A percentile compares a stretch with the other conserved stretches of the same genome.
Evolutionary conservation across 345 rosid genomes (phyloP).

Genomic region (Mercurialis annua): DNA sequence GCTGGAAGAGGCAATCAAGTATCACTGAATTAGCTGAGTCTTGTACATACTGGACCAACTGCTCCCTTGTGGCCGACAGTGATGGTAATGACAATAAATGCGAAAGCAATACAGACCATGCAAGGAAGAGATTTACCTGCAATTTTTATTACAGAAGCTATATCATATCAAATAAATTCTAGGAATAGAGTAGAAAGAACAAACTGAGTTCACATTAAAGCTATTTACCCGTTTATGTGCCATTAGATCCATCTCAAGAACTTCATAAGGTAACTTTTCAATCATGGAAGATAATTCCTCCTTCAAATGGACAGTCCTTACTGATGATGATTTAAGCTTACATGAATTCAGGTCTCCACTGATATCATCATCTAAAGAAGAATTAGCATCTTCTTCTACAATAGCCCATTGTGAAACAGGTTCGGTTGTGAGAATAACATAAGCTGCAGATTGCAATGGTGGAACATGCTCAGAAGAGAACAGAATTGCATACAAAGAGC

Average conservation of each 20-base stretch:
- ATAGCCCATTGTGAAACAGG: constrained; percentile 71
- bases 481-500: constrained; percentile 75
- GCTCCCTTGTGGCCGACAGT: constrained; percentile 57
- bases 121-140: constrained; percentile 77
- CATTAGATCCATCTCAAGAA: constrained; percentile 68
- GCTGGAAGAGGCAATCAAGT: constrained; percentile 87
- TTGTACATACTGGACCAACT: constrained; percentile 74
- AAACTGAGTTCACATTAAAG: constrained; percentile 4
- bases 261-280: constrained; percentile 57
- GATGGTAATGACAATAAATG: constrained; percentile 66
- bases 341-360: constrained; percentile 39
- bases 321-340: constrained; percentile 41
- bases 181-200: constrained; percentile 13
- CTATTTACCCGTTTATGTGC: constrained; percentile 68
- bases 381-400: constrained; percentile 43
- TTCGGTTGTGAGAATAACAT: constrained; percentile 69
- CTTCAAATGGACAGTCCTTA: constrained; percentile 51
- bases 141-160: constrained; percentile 3
- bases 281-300: constrained; percentile 67
- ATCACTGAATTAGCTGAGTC: constrained; percentile 58
- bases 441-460: constrained; percentile 76
- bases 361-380: constrained; percentile 33
- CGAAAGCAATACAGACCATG: constrained; percentile 89
- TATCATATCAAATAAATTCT: background rate
- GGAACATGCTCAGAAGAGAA: constrained; percentile 68